Evolutionary conservation across 495 filamentous ascomycete species (phyloP), one percentile per base, ranked within the genome.

Genomic region (Pyrenopolyporus hunteri): DNA sequence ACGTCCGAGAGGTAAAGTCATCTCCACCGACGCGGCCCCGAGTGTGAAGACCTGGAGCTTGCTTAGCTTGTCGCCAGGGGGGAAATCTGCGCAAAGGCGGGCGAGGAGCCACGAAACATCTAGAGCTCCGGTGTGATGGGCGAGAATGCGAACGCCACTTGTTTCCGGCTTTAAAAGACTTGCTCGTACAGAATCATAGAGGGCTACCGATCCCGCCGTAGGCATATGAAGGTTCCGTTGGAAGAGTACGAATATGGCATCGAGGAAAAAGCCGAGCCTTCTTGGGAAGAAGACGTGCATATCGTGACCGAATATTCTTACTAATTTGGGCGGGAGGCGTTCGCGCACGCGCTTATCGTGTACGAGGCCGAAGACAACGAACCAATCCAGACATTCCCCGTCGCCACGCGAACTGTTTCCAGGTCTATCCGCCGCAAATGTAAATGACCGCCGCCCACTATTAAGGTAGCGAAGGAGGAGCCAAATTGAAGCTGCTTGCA

Each of bases 1-100:
- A 39, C 59, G 53, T 14, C 68, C 69, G 6, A 71, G 65, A 19
- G 76, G 76, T 43, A 72, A 55, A 39, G 66, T 52, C 55, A 78
- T 74, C 63, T 77, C 73, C 44, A 45, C 50, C 19, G 76, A 75
- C 6, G 75, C 74, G 22, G 70, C 66, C 13, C 75, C 75, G 32
- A 79, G 77, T 1, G 75, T 78, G 65, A 76, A 79, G 10, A 79
- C 67, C 53, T 77, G 74, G 43, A 79, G 64, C 59, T 77, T 78
- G 51, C 44, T 17, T 9, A 79, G 55, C 36, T 23, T 40, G 39
- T 67, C 63, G 1, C 71, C 70, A 6, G 50, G 11, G 35, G 74
- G 72, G n/a, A 78, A 60, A 32, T 77, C 73, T 36, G 67, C 66
- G 50, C 68, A 75, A n/a, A 79, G 67, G 36, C 68, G 63, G 10